Base-by-base conservation (phyloP, 768 basidiomycete species). In the Mycena epipterygia region DNA sequence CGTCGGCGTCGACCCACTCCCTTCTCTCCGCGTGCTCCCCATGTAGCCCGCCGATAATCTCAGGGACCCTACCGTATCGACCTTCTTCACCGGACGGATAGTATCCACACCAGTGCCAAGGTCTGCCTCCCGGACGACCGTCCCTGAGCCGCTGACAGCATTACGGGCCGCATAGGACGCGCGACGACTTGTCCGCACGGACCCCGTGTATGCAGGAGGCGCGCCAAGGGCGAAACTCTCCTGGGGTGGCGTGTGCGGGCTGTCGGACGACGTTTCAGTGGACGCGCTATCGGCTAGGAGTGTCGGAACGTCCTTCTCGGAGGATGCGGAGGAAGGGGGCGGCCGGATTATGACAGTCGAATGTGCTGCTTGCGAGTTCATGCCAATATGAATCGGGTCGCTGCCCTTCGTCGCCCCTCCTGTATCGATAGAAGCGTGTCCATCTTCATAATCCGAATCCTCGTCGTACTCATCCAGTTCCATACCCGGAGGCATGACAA, bases 51-150 rank as follows among this genome's bases (percentile, higher is more conserved):
- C 87, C 0, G 95, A 95, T 23, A 94, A 79, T 70, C 91, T 85
- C 17, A 95, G 81, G 6, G 95, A 96, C 5, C 92, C 90, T 14
- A 87, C 85, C 6, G 92, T 87, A 78, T 98, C 96, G 33, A 97
- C 91, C 76, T 94, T 95, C 87, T 97, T 97, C 70, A 97, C 91
- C 0, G 97, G 96, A 60, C 96, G 88, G 75, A 99, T 95, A 1
- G 97, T 99, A 75, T 94, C 95, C 51, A 94, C 86, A 42, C 95
- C 95, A 60, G 86, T 93, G 21, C 95, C 95, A n/a, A 97, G 77
- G 80, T 97, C 96, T 14, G 91, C 95, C 74, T 91, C 91, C 48
- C 88, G 88, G 75, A 96, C 82, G 11, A 95, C 84, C 0, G 94
- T 95, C 14, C 96, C 95, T 17, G 86, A 75, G 42, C 88, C 90